phyloP scores from a whole-genome alignment of 148 eudicot genomes.

The Tetragonia tetragonoides region DNA sequence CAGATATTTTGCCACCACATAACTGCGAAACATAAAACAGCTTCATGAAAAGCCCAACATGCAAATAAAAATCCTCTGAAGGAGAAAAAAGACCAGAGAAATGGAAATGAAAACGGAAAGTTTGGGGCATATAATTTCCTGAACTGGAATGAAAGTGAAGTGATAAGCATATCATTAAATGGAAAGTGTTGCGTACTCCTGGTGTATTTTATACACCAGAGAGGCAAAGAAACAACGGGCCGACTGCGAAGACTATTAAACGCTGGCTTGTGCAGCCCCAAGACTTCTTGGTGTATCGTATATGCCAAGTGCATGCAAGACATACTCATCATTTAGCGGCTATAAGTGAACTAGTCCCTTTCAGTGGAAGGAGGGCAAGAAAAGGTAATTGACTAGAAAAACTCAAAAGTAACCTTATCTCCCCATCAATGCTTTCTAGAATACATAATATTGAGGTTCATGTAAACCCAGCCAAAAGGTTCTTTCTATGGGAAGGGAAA shows the following conservation, averaged over 20 bases:
- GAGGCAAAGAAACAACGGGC: too few relatives aligned
- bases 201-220: too few relatives aligned
- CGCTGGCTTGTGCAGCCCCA: too few relatives aligned
- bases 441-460: background rate
- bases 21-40: slow-evolving; percentile 50
- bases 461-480: background rate
- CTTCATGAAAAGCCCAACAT: background rate
- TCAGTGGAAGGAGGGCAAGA: background rate
- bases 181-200: too few relatives aligned
- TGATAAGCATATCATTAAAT: background rate
- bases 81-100: background rate
- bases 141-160: background rate
- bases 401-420: background rate
- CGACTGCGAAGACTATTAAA: too few relatives aligned
- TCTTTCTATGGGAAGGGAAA: background rate
- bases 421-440: background rate
- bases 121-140: background rate
- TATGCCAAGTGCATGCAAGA: too few relatives aligned
- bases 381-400: background rate
- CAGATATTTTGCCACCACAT: slow-evolving; percentile 83
- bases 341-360: background rate
- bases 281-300: too few relatives aligned
- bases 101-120: background rate
- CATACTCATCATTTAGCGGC: too few relatives aligned
- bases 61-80: background rate